Base-by-base conservation (phyloP, 1,284 basidiomycete species). In the Tilletia setariae region DNA sequence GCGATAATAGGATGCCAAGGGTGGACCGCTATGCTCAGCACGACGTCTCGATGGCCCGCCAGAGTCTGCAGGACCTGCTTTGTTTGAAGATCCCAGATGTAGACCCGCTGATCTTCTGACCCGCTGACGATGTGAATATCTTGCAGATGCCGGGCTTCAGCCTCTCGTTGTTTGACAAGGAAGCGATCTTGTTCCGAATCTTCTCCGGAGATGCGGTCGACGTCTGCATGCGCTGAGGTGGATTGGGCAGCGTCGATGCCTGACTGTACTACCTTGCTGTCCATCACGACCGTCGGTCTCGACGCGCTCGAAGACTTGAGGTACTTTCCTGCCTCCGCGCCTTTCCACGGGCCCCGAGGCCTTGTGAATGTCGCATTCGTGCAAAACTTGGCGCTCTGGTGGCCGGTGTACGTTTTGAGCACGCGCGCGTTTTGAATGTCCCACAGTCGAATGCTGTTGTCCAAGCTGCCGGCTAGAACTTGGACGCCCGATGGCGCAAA, bases 401-500 rank as follows among this genome's bases (percentile, higher is more conserved):
- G 93, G 0, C 91, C 92, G 0, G 86, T 88, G 79, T 94, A 94
- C 1, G 94, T 95, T 84, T 98, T 98, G 61, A 97, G 89, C 72
- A 93, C 92, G 71, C 91, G 90, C 13, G 91, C 91, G n/a, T 89
- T 90, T 72, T 93, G 91, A 74, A 91, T 92, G 81, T 95, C 92
- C 94, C 96, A 98, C 25, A 99, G 85, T 1, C 96, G 88, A 67
- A 98, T 89, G 0, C 91, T 92, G 6, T 91, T 94, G 80, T 98
- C 94, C 77, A 98, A 90, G 3, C 94, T 94, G 0, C 92, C 89
- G 1, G 90, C 90, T 47, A 98, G 86, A 35, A 98, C 87, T 82
- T 91, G 95, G 79, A 88, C 88, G 0, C 92, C 93, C 76, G 94
- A 94, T 0, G 93, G 93, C 13, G 94, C 92, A 85, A 98, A 98